These are phyloP conservation scores for Tetradesmus obliquus DNA, from an alignment of 139 green algal genomes.

Conservation along the genomic window DNA sequence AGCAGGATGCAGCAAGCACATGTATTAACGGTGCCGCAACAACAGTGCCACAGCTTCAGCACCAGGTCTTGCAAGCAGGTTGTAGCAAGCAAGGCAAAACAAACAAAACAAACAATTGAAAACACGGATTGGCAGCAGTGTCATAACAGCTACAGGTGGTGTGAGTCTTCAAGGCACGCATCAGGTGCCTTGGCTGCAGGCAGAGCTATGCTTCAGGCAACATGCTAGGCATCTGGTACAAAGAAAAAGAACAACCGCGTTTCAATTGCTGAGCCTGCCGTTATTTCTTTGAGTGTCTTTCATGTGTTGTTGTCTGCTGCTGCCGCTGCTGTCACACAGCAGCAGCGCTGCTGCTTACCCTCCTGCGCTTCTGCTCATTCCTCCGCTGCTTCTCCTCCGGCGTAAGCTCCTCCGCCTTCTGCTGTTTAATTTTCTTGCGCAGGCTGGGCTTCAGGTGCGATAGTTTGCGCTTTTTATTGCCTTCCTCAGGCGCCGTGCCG, in stretches of 20 bases:
- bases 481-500: neutral
- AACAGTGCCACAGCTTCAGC: neutral
- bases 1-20: neutral
- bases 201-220: neutral
- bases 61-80: neutral
- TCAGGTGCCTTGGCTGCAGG: neutral
- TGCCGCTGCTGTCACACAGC: neutral
- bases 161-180: neutral
- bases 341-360: neutral
- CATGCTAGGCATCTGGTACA: neutral
- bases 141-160: neutral
- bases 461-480: slow-evolving; percentile 25
- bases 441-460: neutral
- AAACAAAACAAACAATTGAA: neutral
- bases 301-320: neutral
- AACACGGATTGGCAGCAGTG: neutral
- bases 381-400: slow-evolving; percentile 31
- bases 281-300: neutral
- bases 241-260: too few species aligned
- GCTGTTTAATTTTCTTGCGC: slow-evolving; percentile 22
- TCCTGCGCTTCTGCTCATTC: slow-evolving; percentile 11
- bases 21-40: neutral
- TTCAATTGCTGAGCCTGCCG: neutral
- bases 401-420: neutral
- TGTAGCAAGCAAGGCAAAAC: neutral